Evolutionary conservation across 768 basidiomycete genomes (phyloP).

Genomic region (Amanita subjunquillea): DNA sequence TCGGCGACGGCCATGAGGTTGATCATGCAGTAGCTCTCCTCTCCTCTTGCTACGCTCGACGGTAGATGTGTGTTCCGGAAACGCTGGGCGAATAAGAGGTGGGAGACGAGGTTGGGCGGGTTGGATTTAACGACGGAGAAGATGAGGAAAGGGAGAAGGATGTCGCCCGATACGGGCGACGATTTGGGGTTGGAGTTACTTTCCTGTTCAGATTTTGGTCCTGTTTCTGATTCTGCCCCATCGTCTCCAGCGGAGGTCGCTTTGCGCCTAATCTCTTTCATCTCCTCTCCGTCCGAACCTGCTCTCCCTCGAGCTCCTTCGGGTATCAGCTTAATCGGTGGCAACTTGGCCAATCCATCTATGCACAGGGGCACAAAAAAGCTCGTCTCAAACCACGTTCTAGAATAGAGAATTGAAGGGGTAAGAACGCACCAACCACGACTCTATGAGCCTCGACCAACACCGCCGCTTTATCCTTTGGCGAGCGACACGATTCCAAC

Average conservation of each 20-base stretch:
- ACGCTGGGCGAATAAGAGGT: slow-evolving; percentile 54
- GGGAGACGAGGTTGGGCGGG: slow-evolving; percentile 68
- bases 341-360: slow-evolving; percentile 71
- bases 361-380: not conserved
- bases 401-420: not conserved
- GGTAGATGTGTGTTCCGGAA: slow-evolving; percentile 43
- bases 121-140: slow-evolving; percentile 92
- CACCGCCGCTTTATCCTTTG: slow-evolving; percentile 69
- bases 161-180: slow-evolving; percentile 71
- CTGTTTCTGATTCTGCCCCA: slow-evolving; percentile 7
- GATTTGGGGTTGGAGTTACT: slow-evolving; percentile 15
- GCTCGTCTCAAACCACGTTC: not conserved
- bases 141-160: slow-evolving; percentile 89
- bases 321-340: slow-evolving; percentile 64
- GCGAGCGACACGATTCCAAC: slow-evolving; percentile 36
- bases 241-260: not conserved
- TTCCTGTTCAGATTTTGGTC: slow-evolving; percentile 7
- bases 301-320: slow-evolving; percentile 30
- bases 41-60: slow-evolving; percentile 54
- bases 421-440: slow-evolving; percentile 58
- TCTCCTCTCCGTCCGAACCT: not conserved
- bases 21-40: slow-evolving; percentile 88
- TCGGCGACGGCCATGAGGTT: slow-evolving; percentile 94
- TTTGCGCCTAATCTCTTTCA: not conserved
- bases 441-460: slow-evolving; percentile 80